Conservation (phyloP, 805 yeast genomes). For the Tetrapisispora arboricola region DNA sequence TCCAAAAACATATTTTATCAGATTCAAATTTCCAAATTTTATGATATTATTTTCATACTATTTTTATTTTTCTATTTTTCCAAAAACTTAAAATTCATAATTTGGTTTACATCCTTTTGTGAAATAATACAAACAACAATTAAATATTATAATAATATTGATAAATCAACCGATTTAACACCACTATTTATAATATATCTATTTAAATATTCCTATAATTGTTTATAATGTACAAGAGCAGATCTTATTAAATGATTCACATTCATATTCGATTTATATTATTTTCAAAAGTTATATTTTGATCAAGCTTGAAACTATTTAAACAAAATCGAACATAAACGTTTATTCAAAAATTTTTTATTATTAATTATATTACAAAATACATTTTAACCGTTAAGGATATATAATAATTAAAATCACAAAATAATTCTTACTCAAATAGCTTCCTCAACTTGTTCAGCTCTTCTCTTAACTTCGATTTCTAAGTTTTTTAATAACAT, state of each 20-base stretch:
- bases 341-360: not conserved
- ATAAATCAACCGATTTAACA: not conserved
- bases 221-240: conserved; percentile 3
- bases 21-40: too few species aligned
- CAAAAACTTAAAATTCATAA: too few species aligned
- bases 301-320: too few species aligned
- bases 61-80: too few species aligned
- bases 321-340: too few species aligned
- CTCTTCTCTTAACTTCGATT: conserved; percentile 46
- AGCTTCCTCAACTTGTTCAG: conserved; percentile 9
- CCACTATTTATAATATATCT: not conserved
- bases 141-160: not conserved
- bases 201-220: conserved; percentile 3
- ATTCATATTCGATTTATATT: too few species aligned
- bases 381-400: not conserved
- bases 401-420: not conserved
- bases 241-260: not conserved
- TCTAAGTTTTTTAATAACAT: conserved; percentile 48
- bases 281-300: too few species aligned
- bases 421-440: not conserved
- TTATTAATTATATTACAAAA: not conserved
- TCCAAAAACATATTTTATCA: too few species aligned
- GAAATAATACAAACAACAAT: not conserved
- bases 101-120: not conserved
- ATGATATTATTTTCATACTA: too few species aligned